Conservation (phyloP, 495 filamentous ascomycete species). For the Penicillium pancosmium region DNA sequence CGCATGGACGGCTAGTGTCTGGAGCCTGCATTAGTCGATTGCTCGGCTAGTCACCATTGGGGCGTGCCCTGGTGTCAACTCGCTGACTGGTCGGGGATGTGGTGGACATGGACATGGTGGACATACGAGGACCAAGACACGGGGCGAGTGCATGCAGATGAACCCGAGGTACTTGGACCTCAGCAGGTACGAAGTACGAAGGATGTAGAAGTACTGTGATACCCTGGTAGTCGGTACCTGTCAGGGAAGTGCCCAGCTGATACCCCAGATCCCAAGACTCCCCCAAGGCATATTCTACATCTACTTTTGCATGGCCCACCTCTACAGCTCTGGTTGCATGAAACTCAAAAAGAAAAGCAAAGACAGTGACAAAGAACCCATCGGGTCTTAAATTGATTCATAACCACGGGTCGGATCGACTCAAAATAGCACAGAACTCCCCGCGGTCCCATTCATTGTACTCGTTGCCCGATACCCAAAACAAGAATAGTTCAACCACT, state of each 20-base stretch:
- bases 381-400: neutral
- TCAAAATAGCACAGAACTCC: constrained; percentile 35
- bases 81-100: constrained; percentile 2
- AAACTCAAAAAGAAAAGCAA: constrained; percentile 12
- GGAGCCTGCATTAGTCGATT: constrained; percentile 12
- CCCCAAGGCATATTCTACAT: neutral
- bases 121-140: neutral
- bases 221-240: too few relatives aligned
- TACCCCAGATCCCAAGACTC: too few relatives aligned
- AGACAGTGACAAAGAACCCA: constrained; percentile 12
- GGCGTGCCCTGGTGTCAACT: neutral
- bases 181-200: neutral
- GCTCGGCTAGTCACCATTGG: constrained; percentile 13
- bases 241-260: too few relatives aligned
- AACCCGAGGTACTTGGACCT: neutral
- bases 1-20: neutral
- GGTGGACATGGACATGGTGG: neutral
- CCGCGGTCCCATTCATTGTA: constrained; percentile 35
- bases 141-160: neutral
- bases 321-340: too few relatives aligned
- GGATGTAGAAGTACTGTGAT: neutral
- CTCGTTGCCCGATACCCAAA: constrained; percentile 29
- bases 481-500: neutral
- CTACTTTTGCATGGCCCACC: too few relatives aligned
- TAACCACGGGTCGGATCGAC: neutral